Evolutionary conservation across 306 rosid genomes (phyloP).

Genomic region (Fragaria ananassa): DNA sequence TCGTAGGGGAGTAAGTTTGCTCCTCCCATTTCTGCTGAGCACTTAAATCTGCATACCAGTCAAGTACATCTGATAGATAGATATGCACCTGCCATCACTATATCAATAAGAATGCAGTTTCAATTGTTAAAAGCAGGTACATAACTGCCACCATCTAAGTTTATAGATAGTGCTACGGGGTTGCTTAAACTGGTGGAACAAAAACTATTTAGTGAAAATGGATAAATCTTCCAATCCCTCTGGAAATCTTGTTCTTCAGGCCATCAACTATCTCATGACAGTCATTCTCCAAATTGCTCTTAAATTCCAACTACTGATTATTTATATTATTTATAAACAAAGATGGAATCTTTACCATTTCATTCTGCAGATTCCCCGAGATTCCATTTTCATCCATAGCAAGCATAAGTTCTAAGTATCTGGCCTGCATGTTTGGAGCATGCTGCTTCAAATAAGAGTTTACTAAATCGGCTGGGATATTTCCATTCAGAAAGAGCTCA

Average conservation of each 20-base stretch:
- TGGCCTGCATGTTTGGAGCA: conserved; percentile 94
- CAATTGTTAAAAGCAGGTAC: neutral
- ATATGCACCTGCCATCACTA: conserved; percentile 68
- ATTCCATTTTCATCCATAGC: conserved; percentile 91
- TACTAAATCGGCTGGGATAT: conserved; percentile 95
- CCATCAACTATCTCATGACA: neutral
- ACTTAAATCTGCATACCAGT: conserved; percentile 75
- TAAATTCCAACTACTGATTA: neutral
- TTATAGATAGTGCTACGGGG: neutral
- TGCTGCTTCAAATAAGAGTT: conserved; percentile 95
- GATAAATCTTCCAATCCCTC: neutral
- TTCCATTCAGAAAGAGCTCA: conserved; percentile 89
- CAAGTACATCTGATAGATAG: conserved; percentile 89
- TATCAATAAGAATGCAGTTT: conserved; percentile 20
- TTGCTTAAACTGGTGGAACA: conserved; percentile 1
- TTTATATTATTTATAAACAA: conserved; percentile 21
- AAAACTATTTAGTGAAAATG: neutral
- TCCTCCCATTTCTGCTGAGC: conserved; percentile 84
- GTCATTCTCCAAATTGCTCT: neutral
- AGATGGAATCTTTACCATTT: conserved; percentile 64
- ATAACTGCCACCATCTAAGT: neutral
- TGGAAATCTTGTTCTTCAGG: neutral
- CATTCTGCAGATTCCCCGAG: conserved; percentile 93
- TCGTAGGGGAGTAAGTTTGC: conserved; percentile 66
- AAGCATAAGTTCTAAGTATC: conserved; percentile 93